Conservation (phyloP, 305 asterid species). For the Nicotiana rustica region DNA sequence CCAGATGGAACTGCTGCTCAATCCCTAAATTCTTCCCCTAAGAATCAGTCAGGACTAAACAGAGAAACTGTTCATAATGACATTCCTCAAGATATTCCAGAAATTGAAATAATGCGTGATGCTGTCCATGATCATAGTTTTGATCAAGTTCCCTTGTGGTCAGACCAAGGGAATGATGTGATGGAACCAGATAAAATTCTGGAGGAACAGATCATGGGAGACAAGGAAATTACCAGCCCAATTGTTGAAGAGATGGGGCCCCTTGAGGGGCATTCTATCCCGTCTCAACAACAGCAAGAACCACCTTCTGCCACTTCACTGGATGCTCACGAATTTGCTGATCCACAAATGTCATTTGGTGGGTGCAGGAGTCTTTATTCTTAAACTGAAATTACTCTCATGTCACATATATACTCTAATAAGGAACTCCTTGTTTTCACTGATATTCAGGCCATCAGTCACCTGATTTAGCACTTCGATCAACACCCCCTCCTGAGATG, state of each 20-base stretch:
- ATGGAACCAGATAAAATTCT: conserved; percentile 64
- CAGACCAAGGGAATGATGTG: conserved; percentile 49
- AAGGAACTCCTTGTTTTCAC: background rate
- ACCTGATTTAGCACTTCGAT: conserved; percentile 57
- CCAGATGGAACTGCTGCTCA: conserved; percentile 41
- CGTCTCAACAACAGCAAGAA: conserved; percentile 51
- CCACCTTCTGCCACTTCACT: conserved; percentile 45
- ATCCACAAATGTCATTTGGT: conserved; percentile 55
- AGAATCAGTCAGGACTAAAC: conserved; percentile 38
- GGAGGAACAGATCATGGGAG: conserved; percentile 63
- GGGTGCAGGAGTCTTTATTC: conserved; percentile 42
- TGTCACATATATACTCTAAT: background rate
- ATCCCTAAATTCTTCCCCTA: conserved; percentile 43
- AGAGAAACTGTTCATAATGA: conserved; percentile 41
- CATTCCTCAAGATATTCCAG: conserved; percentile 48
- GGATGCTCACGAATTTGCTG: conserved; percentile 41
- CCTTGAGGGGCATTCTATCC: conserved; percentile 46
- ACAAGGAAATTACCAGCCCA: conserved; percentile 51
- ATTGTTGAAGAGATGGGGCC: conserved; percentile 45
- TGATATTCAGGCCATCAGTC: conserved; percentile 51
- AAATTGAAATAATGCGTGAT: conserved; percentile 61
- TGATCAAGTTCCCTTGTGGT: conserved; percentile 49
- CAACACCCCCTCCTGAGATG: conserved; percentile 50
- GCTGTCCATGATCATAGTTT: conserved; percentile 51
- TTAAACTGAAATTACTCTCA: background rate